Evolutionary conservation across 208 protist species (phyloP), one percentile per base, ranked within the genome.

Genomic region (Herpetomonas samuelpessoai): DNA sequence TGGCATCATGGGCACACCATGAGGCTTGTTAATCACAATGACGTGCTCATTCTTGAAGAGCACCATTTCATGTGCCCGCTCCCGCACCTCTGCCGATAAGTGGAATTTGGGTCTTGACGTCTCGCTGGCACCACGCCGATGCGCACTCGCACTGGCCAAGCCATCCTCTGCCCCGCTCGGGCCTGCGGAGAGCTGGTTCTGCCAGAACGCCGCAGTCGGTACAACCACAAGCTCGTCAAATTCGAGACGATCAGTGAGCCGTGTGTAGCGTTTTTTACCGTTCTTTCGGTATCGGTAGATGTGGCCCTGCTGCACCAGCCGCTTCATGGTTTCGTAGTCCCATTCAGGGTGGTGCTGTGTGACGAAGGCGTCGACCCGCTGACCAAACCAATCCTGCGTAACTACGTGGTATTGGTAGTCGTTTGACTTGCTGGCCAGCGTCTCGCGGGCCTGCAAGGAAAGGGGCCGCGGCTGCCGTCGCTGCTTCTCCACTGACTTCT

Each of bases 11-110:
- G 92, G 88, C 55, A 97, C 58, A 30, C 90, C 92, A 64, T 72
- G 77, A 21, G 93, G 93, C 61, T 97, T 97, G 71, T 97, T 97
- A 55, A 97, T 91, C 19, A 97, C 92, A 61, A 97, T 84, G 28
- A 96, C 87, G 60, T 97, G 85, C 53, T 97, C 88, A 62, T 96
- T 97, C 70, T 95, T 97, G 69, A 96, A 97, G 14, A 97, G 70
- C 28, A 97, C 89, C 92, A 95, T 96, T 39, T 88, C 76, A 60
- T 92, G 86, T 30, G 91, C 90, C 72, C 79, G 83, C 60, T 94
- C 82, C 3, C 79, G 54, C 28, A 80, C 81, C 54, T 79, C 62
- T 16, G 71, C 41, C 2, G 89, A 93, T 10, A 96, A 74, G 41
- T 76, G 75, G 66, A 94, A 87, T 2, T 46, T 19, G 25, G 57